phyloP scores from a whole-genome alignment of 495 filamentous ascomycete genomes.

The Xylaria scruposa region DNA sequence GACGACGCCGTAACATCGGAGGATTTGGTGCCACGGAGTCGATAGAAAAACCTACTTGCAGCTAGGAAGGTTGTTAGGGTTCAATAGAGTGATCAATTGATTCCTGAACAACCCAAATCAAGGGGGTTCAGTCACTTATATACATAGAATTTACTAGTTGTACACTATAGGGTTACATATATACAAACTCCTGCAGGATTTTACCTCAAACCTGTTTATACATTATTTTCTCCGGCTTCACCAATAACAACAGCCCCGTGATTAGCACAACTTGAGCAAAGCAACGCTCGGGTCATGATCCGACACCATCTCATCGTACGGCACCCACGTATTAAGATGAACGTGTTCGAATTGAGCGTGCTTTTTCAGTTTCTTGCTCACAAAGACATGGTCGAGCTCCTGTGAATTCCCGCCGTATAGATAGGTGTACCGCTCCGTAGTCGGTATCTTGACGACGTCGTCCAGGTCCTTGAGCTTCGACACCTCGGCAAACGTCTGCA shows the following conservation, averaged over 20 bases:
- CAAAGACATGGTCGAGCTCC: constrained; percentile 67
- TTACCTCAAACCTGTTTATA: not conserved
- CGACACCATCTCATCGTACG: constrained; percentile 49
- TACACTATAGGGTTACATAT: no score
- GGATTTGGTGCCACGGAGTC: no score
- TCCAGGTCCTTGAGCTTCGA: constrained; percentile 62
- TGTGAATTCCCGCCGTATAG: constrained; percentile 60
- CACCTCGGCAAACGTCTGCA: constrained; percentile 49
- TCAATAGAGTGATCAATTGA: no score
- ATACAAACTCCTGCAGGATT: not conserved
- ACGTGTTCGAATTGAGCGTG: constrained; percentile 15
- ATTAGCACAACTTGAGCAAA: constrained; percentile 57
- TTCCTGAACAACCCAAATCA: no score
- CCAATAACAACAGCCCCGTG: not conserved
- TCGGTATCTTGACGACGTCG: constrained; percentile 49
- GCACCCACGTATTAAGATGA: constrained; percentile 60
- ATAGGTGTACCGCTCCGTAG: constrained; percentile 66
- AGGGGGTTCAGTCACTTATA: no score
- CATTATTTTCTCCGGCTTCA: not conserved
- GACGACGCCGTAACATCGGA: not conserved
- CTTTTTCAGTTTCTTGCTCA: constrained; percentile 49
- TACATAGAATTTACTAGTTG: no score
- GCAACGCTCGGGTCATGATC: constrained; percentile 69
- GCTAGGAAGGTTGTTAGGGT: no score
- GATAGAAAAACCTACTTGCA: no score